Percentiles rank a stretch among this genome's conserved stretches.
These are phyloP conservation scores for Gigaspora rosea DNA, from an alignment of 192 early-diverging fungal genomes.

Conservation along the genomic window DNA sequence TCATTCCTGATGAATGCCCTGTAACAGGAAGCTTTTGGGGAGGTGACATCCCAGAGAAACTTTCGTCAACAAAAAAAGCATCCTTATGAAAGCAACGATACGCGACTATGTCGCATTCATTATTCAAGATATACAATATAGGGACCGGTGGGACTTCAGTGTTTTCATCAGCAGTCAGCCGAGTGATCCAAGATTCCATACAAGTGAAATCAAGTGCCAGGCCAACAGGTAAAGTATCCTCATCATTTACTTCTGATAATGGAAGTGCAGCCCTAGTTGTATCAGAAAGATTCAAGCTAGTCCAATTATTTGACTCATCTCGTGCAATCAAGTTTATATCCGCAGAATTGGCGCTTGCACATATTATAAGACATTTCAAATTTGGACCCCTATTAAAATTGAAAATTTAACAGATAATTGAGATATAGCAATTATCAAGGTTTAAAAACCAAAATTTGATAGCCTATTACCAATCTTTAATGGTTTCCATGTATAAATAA, in stretches of 20 bases:
- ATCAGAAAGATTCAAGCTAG: slow-evolving; percentile 69
- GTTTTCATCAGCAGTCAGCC: slow-evolving; percentile 52
- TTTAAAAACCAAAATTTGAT: background rate
- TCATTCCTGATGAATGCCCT: slow-evolving; percentile 7
- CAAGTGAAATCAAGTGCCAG: slow-evolving; percentile 74
- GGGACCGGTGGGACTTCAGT: slow-evolving; percentile 61
- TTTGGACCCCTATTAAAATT: slow-evolving; percentile 39
- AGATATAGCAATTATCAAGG: too few species aligned
- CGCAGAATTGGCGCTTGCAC: slow-evolving; percentile 44
- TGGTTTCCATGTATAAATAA: slow-evolving; percentile 62
- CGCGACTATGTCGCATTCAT: slow-evolving; percentile 61
- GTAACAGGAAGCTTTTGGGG: slow-evolving; percentile 1
- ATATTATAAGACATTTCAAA: slow-evolving; percentile 43
- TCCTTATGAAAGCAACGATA: slow-evolving; percentile 66
- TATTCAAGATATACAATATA: slow-evolving; percentile 71
- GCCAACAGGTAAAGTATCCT: slow-evolving; percentile 70
- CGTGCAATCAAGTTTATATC: slow-evolving; percentile 56
- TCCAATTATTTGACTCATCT: slow-evolving; percentile 57
- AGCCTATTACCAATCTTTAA: slow-evolving; percentile 55
- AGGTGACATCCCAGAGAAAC: slow-evolving; percentile 47
- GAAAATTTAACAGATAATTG: background rate
- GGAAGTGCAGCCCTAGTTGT: slow-evolving; percentile 57
- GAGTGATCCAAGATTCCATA: slow-evolving; percentile 35
- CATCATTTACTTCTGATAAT: slow-evolving; percentile 46
- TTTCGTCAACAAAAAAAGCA: slow-evolving; percentile 44